These are phyloP conservation scores for Pholiota molesta DNA, from an alignment of 768 basidiomycete species.

Conservation along the genomic window DNA sequence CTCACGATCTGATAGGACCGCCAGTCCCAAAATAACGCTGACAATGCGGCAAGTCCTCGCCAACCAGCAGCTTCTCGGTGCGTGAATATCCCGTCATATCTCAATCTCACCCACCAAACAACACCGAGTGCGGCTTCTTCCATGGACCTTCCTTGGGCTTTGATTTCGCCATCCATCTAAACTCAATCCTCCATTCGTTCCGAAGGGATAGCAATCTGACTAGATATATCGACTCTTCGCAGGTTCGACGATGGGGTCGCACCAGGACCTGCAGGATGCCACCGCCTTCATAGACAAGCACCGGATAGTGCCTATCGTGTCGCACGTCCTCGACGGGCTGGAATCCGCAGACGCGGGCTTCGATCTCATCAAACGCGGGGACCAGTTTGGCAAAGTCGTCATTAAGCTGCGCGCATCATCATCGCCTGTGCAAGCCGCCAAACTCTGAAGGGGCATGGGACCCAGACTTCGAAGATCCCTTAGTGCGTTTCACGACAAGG, in stretches of 20 bases:
- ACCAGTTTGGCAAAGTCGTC: conserved; percentile 82
- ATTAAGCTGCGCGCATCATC: conserved; percentile 39
- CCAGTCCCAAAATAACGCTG: conserved; percentile 57
- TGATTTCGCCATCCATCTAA: neutral
- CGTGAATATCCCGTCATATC: conserved; percentile 17
- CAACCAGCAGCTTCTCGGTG: conserved; percentile 76
- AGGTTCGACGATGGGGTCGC: conserved; percentile 89
- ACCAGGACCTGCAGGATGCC: conserved; percentile 70
- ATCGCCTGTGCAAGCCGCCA: conserved; percentile 5
- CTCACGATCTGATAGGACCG: conserved; percentile 51
- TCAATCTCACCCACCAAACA: neutral
- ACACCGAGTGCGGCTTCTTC: neutral
- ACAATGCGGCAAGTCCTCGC: conserved; percentile 81
- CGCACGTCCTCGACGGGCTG: conserved; percentile 72
- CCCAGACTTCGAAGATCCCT: neutral
- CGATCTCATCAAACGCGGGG: conserved; percentile 60
- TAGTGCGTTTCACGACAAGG: neutral
- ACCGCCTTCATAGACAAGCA: conserved; percentile 71
- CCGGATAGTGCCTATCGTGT: conserved; percentile 69
- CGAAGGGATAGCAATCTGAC: neutral
- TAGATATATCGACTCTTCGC: neutral
- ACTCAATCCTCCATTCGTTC: neutral
- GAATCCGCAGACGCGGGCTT: conserved; percentile 70
- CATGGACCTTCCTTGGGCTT: neutral
- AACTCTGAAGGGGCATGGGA: conserved; percentile 8